Evolutionary conservation across 208 protist genomes (phyloP).

Genomic region (Porcisia deanei): DNA sequence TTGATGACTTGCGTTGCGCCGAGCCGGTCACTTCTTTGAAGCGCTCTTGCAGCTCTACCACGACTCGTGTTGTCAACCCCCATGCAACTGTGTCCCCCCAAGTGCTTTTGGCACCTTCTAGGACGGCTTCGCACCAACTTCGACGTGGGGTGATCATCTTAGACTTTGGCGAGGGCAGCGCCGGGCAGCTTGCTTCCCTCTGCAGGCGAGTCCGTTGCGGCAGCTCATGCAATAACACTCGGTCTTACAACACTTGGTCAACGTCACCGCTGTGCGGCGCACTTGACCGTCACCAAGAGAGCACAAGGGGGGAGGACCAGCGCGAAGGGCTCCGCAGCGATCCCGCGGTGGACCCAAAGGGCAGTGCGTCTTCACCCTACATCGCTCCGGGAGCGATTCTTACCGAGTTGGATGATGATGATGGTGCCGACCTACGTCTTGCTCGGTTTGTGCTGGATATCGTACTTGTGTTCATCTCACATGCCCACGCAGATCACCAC

Average conservation of each 20-base stretch:
- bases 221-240: neutral
- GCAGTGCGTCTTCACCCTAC: too few species aligned
- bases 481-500: slow-evolving; percentile 90
- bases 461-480: slow-evolving; percentile 84
- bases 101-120: neutral
- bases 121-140: neutral
- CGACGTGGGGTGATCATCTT: slow-evolving; percentile 61
- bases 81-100: neutral
- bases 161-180: slow-evolving; percentile 87
- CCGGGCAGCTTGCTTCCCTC: slow-evolving; percentile 64
- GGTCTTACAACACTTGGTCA: neutral
- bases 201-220: slow-evolving; percentile 28
- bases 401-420: neutral
- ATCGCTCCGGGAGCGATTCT: too few species aligned
- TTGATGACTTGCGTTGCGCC: neutral
- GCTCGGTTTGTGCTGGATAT: slow-evolving; percentile 49
- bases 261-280: neutral
- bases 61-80: neutral
- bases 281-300: neutral
- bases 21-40: neutral
- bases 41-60: neutral
- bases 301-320: neutral
- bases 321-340: neutral
- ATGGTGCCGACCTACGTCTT: slow-evolving; percentile 11
- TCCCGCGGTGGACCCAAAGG: neutral